Evolutionary conservation across 345 rosid genomes (phyloP).

Genomic region (Jatropha curcas): DNA sequence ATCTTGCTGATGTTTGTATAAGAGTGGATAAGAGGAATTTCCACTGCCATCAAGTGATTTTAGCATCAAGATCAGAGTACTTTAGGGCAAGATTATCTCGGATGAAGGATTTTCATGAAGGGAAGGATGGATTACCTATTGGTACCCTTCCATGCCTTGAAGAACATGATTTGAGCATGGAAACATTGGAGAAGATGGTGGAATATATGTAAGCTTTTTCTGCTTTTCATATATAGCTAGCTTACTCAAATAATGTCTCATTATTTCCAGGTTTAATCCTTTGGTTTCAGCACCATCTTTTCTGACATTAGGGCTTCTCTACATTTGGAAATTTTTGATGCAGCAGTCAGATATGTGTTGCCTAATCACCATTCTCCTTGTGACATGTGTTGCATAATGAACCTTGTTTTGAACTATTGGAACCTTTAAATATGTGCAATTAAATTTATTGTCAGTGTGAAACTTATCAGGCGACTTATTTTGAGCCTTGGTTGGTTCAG

Average conservation of each 20-base stretch:
- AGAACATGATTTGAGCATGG: constrained; percentile 84
- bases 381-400: not conserved
- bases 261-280: constrained; percentile 3
- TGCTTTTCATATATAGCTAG: constrained; percentile 1
- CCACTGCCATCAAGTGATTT: constrained; percentile 88
- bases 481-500: constrained; percentile 45
- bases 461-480: constrained; percentile 17
- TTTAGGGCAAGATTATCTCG: constrained; percentile 81
- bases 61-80: constrained; percentile 96
- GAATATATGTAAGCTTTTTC: constrained; percentile 77
- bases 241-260: not conserved
- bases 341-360: not conserved
- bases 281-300: not conserved
- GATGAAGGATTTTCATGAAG: constrained; percentile 71
- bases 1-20: constrained; percentile 85
- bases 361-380: constrained; percentile 2
- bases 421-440: not conserved
- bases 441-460: constrained; percentile 2
- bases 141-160: constrained; percentile 64
- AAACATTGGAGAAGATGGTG: constrained; percentile 84
- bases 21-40: constrained; percentile 65
- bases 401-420: constrained; percentile 14
- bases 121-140: constrained; percentile 41
- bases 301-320: constrained; percentile 2
- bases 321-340: constrained; percentile 9